Conservation (phyloP, 108 stramenopile species). For the Chaetoceros muelleri region DNA sequence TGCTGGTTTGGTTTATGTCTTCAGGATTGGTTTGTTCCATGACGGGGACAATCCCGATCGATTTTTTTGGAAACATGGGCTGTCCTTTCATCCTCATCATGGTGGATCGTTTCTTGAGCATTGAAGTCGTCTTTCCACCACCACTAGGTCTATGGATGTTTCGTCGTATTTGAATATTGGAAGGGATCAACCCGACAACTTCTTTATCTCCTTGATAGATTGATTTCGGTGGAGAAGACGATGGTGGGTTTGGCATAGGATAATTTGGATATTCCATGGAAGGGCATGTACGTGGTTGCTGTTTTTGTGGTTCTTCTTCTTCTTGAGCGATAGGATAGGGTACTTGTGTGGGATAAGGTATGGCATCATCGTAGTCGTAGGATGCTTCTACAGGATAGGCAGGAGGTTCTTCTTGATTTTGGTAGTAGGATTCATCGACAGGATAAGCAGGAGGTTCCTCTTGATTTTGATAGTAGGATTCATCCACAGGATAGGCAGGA, state of each 20-base stretch:
- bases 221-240: constrained; percentile 26
- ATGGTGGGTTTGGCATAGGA: background rate
- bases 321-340: background rate
- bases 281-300: background rate
- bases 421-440: constrained; percentile 2
- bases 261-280: background rate
- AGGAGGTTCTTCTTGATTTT: background rate
- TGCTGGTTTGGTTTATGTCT: constrained; percentile 4
- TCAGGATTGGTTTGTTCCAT: background rate
- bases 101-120: constrained; percentile 2
- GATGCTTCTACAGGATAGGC: constrained; percentile 4
- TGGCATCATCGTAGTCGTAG: background rate
- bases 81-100: background rate
- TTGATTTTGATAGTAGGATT: constrained; percentile 9
- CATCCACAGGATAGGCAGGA: constrained; percentile 24
- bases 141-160: no score
- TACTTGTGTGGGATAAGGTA: background rate
- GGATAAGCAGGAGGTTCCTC: constrained; percentile 2
- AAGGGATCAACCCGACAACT: constrained; percentile 60
- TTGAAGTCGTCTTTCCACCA: constrained; percentile 4
- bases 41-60: background rate
- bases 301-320: background rate
- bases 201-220: constrained; percentile 56
- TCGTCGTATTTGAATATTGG: constrained; percentile 37
- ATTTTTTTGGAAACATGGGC: background rate